Evolutionary conservation across 441 rosid species (phyloP), one percentile per base, ranked within the genome.

Genomic region (Geranium incanum): DNA sequence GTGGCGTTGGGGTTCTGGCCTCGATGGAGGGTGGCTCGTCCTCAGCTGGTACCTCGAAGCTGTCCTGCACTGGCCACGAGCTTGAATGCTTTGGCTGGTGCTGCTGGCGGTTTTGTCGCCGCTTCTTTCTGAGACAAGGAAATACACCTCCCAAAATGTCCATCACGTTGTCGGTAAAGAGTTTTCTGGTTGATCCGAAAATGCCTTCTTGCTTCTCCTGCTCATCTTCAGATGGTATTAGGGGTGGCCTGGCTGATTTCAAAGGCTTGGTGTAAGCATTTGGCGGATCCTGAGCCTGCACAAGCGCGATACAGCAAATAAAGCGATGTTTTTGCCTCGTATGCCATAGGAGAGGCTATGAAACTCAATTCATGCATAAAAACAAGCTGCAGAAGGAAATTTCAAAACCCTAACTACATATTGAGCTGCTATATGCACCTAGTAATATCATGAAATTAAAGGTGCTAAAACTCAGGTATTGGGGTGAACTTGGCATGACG

Each of bases 21-120:
- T 94, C 97, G 18, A 85, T 77, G 0, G 95, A 85, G 69, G 97
- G 97, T 23, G 99, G 97, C 70, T 81, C 95, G 8, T 94, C 99
- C 73, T 84, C 95, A 12, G 90, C 97, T 1, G 83, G 87, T 71
- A 94, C 90, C 76, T 87, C 92, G 76, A 81, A 92, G 84, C 99
- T 94, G 72, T 94, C 99, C 80, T 94, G 97, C 74, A 77, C 78
- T 0, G 97, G 97, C 99, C 99, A 94, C 16, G 86, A 38, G 59
- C 78, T 67, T 65, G 87, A 57, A 73, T 78, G 70, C 68, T 78
- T 78, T 78, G 75, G 75, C 23, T 78, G 82, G 43, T 78, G 70
- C 38, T 57, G 83, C 69, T 67, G 70, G 33, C 33, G 33, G 33
- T 28, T 28, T 43, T 64, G 79, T 0, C 15, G 70, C 64, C 81